A percentile compares a stretch with the other conserved stretches of the same genome.
Conservation (phyloP, 1,284 basidiomycete genomes). For the Mycosarcoma maydis region DNA sequence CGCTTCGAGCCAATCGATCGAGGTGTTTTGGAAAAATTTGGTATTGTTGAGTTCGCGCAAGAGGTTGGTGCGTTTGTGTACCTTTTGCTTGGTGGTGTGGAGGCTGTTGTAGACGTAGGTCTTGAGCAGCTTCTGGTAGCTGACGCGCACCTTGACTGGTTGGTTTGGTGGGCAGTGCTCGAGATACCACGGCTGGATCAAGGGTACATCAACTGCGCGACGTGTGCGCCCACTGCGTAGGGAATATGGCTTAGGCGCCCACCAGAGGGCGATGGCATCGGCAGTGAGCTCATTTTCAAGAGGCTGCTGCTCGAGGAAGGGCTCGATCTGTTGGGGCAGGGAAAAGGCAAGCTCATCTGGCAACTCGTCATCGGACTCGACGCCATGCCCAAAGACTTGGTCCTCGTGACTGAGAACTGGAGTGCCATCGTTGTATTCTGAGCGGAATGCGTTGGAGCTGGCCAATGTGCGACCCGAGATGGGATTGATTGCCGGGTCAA, state of each 20-base stretch:
- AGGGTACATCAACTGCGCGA: constrained; percentile 90
- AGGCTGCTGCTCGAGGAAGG: constrained; percentile 83
- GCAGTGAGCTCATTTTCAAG: constrained; percentile 92
- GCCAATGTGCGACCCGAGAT: constrained; percentile 70
- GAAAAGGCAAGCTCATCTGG: constrained; percentile 81
- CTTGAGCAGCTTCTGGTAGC: constrained; percentile 98
- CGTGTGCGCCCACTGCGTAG: constrained; percentile 91
- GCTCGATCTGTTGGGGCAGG: constrained; percentile 80
- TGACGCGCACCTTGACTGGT: constrained; percentile 97
- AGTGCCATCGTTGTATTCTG: constrained; percentile 58
- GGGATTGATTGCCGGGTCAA: constrained; percentile 86
- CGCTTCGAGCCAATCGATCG: constrained; percentile 98
- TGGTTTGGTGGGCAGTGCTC: constrained; percentile 97
- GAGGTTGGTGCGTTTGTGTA: constrained; percentile 96
- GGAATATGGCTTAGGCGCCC: constrained; percentile 96
- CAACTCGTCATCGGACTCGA: constrained; percentile 72
- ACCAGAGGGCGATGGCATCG: constrained; percentile 97
- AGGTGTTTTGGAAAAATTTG: constrained; percentile 99
- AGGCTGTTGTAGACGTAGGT: constrained; percentile 95
- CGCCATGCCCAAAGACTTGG: constrained; percentile 81
- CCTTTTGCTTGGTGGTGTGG: constrained; percentile 86
- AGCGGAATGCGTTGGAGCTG: constrained; percentile 50
- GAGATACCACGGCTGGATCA: constrained; percentile 93
- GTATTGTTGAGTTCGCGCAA: constrained; percentile 96
- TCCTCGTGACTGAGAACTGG: constrained; percentile 83